Evolutionary conservation across 805 yeast genomes (phyloP).

Genomic region (Teunomyces barrocoloradensis): DNA sequence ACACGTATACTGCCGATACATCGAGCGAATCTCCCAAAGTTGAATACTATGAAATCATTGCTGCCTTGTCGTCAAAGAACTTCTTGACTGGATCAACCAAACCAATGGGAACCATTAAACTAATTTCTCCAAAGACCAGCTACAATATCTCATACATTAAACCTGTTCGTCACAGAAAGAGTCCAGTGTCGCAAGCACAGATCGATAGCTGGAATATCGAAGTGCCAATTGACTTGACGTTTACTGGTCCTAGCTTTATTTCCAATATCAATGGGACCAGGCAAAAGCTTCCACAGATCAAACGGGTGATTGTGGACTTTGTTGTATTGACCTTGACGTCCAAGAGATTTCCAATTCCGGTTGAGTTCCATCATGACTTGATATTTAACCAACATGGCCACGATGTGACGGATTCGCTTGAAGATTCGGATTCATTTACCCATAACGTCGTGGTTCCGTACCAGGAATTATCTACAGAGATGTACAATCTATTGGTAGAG

Average conservation of each 20-base stretch:
- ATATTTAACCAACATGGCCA: conserved; percentile 21
- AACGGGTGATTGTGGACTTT: conserved; percentile 23
- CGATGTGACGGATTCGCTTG: conserved; percentile 2
- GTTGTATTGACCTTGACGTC: conserved; percentile 32
- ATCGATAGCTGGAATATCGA: conserved; percentile 21
- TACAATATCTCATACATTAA: conserved; percentile 19
- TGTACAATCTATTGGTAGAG: conserved; percentile 15
- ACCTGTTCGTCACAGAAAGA: conserved; percentile 17
- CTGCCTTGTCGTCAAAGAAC: conserved; percentile 13
- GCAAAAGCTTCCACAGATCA: conserved; percentile 20
- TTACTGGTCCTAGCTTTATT: conserved; percentile 4
- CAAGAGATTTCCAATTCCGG: conserved; percentile 32
- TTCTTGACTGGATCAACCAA: conserved; percentile 11
- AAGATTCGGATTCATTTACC: conserved; percentile 23
- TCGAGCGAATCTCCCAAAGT: conserved; percentile 8
- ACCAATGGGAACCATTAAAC: conserved; percentile 8
- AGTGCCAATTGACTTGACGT: conserved; percentile 25
- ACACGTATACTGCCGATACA: conserved; percentile 15
- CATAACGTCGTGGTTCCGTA: conserved; percentile 22
- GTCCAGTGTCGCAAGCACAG: neutral
- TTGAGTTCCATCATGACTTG: conserved; percentile 37
- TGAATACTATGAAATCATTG: neutral
- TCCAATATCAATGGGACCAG: conserved; percentile 3
- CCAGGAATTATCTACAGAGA: conserved; percentile 15
- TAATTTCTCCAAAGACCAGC: conserved; percentile 5